Evolutionary conservation across 495 filamentous ascomycete genomes (phyloP).

Genomic region (Penicillium silybi): DNA sequence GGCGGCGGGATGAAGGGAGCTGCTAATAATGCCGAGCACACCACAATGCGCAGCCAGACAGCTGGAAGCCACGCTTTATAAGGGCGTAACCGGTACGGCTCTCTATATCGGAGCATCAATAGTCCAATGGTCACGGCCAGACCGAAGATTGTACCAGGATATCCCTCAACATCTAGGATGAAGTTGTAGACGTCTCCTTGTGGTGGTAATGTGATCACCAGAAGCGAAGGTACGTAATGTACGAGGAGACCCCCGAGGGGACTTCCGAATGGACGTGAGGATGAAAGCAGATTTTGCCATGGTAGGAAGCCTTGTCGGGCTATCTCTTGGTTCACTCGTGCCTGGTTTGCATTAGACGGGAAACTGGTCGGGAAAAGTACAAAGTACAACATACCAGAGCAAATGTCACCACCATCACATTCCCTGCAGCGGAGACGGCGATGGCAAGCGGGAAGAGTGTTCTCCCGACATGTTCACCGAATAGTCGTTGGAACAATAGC

Average conservation of each 20-base stretch:
- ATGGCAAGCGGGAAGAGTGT: slow-evolving; percentile 59
- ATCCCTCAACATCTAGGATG: slow-evolving; percentile 69
- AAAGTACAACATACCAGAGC: too few species aligned
- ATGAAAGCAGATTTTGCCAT: slow-evolving; percentile 57
- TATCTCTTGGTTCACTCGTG: slow-evolving; percentile 66
- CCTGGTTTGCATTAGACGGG: too few species aligned
- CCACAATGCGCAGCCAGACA: slow-evolving; percentile 35
- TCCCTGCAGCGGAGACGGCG: slow-evolving; percentile 64
- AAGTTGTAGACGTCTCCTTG: slow-evolving; percentile 67
- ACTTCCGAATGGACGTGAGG: slow-evolving; percentile 62
- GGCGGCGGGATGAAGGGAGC: slow-evolving; percentile 44
- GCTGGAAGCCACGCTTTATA: slow-evolving; percentile 61
- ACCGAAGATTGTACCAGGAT: slow-evolving; percentile 59
- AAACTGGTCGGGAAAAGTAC: too few species aligned
- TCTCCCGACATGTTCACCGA: slow-evolving; percentile 55
- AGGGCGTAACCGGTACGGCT: slow-evolving; percentile 60
- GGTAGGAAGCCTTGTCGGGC: slow-evolving; percentile 68
- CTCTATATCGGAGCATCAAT: slow-evolving; percentile 56
- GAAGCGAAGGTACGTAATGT: slow-evolving; percentile 62
- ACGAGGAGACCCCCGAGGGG: slow-evolving; percentile 64
- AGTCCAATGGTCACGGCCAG: slow-evolving; percentile 58
- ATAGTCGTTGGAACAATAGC: slow-evolving; percentile 63
- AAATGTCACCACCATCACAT: slow-evolving; percentile 77
- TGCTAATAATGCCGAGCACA: slow-evolving; percentile 31
- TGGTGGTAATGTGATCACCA: slow-evolving; percentile 63